Percentiles rank a stretch among this genome's conserved stretches.
These are phyloP conservation scores for Magnusiomyces paraingens DNA, from an alignment of 1,139 yeast genomes.

Conservation along the genomic window DNA sequence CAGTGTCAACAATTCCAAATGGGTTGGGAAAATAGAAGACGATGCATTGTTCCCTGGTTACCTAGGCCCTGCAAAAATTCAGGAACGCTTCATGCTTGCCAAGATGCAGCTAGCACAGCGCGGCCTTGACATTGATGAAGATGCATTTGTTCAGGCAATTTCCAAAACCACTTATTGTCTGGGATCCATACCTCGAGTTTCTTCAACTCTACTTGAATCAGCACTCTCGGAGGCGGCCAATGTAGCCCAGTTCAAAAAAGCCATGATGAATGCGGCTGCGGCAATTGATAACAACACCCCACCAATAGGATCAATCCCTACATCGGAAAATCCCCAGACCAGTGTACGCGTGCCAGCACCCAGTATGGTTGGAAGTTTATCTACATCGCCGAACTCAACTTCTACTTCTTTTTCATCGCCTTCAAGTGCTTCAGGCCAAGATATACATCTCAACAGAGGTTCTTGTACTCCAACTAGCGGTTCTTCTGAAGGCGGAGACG, in stretches of 20 bases:
- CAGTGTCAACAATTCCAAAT: slow-evolving; percentile 6
- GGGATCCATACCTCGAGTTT: background rate
- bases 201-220: background rate
- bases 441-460: too few relatives aligned
- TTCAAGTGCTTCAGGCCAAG: too few relatives aligned
- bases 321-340: too few relatives aligned
- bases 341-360: too few relatives aligned
- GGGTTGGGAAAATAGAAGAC: slow-evolving; percentile 13
- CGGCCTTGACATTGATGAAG: background rate
- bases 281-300: too few relatives aligned
- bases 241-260: background rate
- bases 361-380: too few relatives aligned
- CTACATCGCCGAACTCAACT: too few relatives aligned
- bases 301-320: too few relatives aligned
- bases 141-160: background rate
- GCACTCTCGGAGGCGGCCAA: background rate
- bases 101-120: background rate
- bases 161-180: background rate
- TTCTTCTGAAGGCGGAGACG: too few relatives aligned
- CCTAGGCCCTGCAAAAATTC: slow-evolving; percentile 12
- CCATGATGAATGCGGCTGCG: too few relatives aligned
- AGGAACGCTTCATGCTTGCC: background rate
- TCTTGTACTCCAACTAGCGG: too few relatives aligned
- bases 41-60: slow-evolving; percentile 15
- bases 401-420: too few relatives aligned